phyloP scores from a whole-genome alignment of 805 yeast species.

The Saccharomycopsis guyanensis region DNA sequence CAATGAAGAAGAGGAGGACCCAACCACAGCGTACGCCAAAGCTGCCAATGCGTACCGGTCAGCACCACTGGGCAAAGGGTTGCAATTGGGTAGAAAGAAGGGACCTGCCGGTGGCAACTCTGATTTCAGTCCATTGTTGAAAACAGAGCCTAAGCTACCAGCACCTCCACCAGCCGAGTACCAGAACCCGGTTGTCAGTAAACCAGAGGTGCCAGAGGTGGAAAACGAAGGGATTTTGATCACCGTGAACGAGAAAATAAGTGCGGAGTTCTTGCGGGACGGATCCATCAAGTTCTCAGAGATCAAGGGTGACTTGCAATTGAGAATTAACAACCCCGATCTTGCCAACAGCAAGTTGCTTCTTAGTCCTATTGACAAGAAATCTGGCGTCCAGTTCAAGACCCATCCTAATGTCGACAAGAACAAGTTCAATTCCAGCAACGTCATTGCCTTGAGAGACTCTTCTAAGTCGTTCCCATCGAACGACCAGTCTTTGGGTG shows the following conservation, averaged over 20 bases:
- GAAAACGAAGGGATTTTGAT: constrained; percentile 74
- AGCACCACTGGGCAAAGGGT: constrained; percentile 51
- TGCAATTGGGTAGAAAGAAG: constrained; percentile 65
- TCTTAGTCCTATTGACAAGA: constrained; percentile 41
- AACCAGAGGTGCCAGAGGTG: constrained; percentile 24
- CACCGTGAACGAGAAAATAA: constrained; percentile 66
- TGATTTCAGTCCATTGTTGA: constrained; percentile 28
- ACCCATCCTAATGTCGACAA: constrained; percentile 97
- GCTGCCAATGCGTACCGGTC: constrained; percentile 17
- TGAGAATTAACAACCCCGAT: constrained; percentile 74
- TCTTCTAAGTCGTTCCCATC: constrained; percentile 77
- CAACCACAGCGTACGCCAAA: constrained; percentile 23
- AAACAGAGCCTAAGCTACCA: constrained; percentile 23
- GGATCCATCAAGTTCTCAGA: constrained; percentile 68
- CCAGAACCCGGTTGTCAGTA: constrained; percentile 21
- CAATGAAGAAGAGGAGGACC: constrained; percentile 21
- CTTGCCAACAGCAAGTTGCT: constrained; percentile 60
- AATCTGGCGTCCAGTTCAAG: constrained; percentile 62
- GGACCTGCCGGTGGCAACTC: constrained; percentile 26
- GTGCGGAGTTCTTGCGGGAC: constrained; percentile 75
- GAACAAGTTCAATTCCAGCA: constrained; percentile 47
- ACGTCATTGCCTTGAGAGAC: constrained; percentile 69
- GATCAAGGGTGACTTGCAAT: constrained; percentile 83
- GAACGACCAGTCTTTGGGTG: constrained; percentile 84
- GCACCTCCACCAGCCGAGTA: constrained; percentile 24